Evolutionary conservation across 192 early-diverging fungal species (phyloP), one percentile per base, ranked within the genome.

Genomic region (Spizellomyces sp.): DNA sequence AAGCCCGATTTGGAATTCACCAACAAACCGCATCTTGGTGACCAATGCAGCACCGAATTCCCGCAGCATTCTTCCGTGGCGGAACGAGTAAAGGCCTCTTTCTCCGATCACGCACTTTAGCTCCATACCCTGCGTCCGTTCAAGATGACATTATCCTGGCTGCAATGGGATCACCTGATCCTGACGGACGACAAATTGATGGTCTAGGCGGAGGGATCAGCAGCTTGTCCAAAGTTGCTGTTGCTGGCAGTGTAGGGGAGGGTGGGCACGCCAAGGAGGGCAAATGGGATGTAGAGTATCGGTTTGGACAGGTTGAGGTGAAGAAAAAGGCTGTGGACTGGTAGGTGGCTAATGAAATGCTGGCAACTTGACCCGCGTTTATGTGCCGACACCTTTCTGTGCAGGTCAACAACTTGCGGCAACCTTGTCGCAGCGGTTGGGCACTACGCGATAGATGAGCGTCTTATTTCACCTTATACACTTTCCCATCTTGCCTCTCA

Each of bases 371-470:
- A 36, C 27, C 27, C 27, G 27, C 27, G 27, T 36, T n/a, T n/a
- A 3, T 36, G 27, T 36, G 27, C 3, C 27, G 3, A 55, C 19
- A n/a, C 15, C 15, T 36, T 36, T 36, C 27, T 36, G 27, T 36
- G 27, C 3, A 36, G 27, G 27, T 62, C 61, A n/a, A 62, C 61
- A n/a, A 62, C 61, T 6, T 62, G 61, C 42, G 61, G 61, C 19
- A 62, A 62, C 61, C 9, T 62, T n/a, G 42, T 62, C 36, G 61
- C 61, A 43, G 61, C 61, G 5, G 61, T 62, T n/a, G 61, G 61
- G 5, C 61, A 62, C 5, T 62, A 22, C 41, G 61, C 61, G 5
- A 36, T 62, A 17, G 61, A 62, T 36, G 36, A n/a, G 36, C 27
- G 27, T 0, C 61, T 62, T 5, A 21, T 62, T 6, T 9, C 61